Conservation (phyloP, 768 basidiomycete species). For the Candolleomyces aberdarensis region DNA sequence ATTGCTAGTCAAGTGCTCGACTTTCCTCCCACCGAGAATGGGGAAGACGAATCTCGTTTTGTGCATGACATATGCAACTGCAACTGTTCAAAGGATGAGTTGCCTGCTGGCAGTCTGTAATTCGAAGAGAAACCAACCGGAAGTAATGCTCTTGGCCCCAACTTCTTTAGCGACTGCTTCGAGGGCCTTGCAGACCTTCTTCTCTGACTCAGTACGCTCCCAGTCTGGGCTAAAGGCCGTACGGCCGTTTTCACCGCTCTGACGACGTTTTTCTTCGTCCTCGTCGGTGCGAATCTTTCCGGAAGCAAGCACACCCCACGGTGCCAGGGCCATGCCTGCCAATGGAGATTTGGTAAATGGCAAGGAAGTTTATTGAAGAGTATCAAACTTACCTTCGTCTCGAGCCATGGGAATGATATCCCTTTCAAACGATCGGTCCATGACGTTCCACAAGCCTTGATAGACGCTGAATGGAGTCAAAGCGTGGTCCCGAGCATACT, state of each 20-base stretch:
- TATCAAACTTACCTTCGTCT: conserved; percentile 29
- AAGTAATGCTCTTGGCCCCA: conserved; percentile 39
- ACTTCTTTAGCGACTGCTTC: conserved; percentile 46
- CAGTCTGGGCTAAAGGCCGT: conserved; percentile 21
- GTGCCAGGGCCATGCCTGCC: conserved; percentile 29
- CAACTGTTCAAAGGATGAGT: conserved; percentile 23
- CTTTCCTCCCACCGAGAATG: conserved; percentile 31
- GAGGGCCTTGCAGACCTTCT: conserved; percentile 32
- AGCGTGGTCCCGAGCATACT: conserved; percentile 11
- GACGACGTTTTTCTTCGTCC: conserved; percentile 2
- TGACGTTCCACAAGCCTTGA: conserved; percentile 11
- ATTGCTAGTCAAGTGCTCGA: conserved; percentile 41
- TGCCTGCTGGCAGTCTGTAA: neutral
- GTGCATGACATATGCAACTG: conserved; percentile 50
- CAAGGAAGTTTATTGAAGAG: conserved; percentile 23
- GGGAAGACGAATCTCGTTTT: conserved; percentile 50
- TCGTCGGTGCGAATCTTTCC: conserved; percentile 51
- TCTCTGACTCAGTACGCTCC: conserved; percentile 16
- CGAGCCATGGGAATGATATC: conserved; percentile 28
- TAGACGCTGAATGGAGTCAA: conserved; percentile 13
- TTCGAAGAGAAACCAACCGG: conserved; percentile 24
- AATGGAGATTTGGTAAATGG: conserved; percentile 24
- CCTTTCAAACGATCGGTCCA: conserved; percentile 10
- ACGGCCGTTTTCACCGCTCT: conserved; percentile 6
- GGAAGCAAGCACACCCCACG: conserved; percentile 28